Conservation (phyloP, 1,139 yeast genomes). For the Scheffersomyces illinoinensis region DNA sequence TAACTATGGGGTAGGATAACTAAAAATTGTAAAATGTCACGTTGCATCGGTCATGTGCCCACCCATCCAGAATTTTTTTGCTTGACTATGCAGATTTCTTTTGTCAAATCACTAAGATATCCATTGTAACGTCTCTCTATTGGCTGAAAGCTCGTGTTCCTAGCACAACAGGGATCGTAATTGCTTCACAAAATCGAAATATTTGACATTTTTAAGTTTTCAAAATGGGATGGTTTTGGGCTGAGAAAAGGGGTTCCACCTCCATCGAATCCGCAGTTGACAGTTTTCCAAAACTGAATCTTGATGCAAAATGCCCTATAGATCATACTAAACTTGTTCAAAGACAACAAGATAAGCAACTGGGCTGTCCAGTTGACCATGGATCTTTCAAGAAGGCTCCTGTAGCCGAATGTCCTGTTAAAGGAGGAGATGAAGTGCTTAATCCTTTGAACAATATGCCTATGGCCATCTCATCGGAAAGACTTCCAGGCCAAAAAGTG, state of each 20-base stretch:
- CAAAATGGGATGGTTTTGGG: slow-evolving; percentile 87
- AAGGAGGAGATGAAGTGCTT: slow-evolving; percentile 36
- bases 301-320: slow-evolving; percentile 44
- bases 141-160: neutral
- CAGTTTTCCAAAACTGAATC: slow-evolving; percentile 3
- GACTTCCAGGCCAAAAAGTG: slow-evolving; percentile 78
- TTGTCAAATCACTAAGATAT: neutral
- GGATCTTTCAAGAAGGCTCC: slow-evolving; percentile 3
- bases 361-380: slow-evolving; percentile 22
- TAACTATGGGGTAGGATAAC: neutral
- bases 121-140: too few relatives aligned
- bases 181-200: neutral
- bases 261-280: neutral
- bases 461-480: slow-evolving; percentile 58
- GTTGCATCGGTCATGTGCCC: neutral
- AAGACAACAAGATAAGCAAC: slow-evolving; percentile 16
- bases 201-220: neutral
- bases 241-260: slow-evolving; percentile 28
- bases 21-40: neutral
- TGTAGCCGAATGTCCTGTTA: slow-evolving; percentile 21
- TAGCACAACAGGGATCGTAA: neutral
- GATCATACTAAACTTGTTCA: slow-evolving; percentile 21
- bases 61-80: neutral
- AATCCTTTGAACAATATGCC: slow-evolving; percentile 95
- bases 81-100: neutral